Percentiles rank a stretch among this genome's conserved stretches.
Conservation (phyloP, 441 rosid species). For the Isatis lusitanica region DNA sequence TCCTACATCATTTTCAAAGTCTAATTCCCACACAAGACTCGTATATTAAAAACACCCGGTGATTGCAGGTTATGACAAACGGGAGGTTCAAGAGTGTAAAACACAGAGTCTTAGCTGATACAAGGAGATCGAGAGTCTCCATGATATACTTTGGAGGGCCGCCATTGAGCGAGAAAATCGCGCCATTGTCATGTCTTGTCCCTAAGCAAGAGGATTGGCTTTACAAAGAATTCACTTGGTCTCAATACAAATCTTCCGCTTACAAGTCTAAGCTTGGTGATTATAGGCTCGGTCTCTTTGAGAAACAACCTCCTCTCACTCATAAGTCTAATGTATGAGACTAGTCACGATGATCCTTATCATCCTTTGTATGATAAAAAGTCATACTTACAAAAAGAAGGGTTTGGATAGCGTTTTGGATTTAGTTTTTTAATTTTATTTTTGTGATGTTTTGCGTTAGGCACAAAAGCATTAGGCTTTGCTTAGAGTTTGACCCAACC, state of each 20-base stretch:
- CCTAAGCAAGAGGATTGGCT: conserved; percentile 49
- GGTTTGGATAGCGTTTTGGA: conserved; percentile 19
- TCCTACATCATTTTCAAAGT: neutral
- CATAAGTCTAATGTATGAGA: conserved; percentile 20
- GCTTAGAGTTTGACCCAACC: conserved; percentile 35
- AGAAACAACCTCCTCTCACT: conserved; percentile 47
- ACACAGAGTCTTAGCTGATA: conserved; percentile 53
- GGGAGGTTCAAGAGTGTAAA: conserved; percentile 58
- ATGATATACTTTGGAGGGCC: conserved; percentile 62
- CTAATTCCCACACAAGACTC: neutral
- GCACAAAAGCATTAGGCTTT: conserved; percentile 31
- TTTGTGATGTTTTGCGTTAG: conserved; percentile 20
- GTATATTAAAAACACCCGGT: neutral
- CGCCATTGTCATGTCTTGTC: conserved; percentile 44
- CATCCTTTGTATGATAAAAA: conserved; percentile 20
- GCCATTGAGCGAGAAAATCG: conserved; percentile 47
- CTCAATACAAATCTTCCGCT: conserved; percentile 61
- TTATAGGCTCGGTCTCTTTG: conserved; percentile 53
- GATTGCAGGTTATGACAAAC: conserved; percentile 63
- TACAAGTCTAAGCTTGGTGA: conserved; percentile 56
- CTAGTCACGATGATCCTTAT: conserved; percentile 7
- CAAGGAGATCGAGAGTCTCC: conserved; percentile 52
- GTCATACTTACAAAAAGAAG: conserved; percentile 3
- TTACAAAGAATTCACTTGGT: conserved; percentile 74
- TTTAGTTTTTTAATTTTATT: neutral